Percentiles rank a stretch among this genome's conserved stretches.
Evolutionary conservation across 805 yeast genomes (phyloP).

Genomic region (Candida chilensis): DNA sequence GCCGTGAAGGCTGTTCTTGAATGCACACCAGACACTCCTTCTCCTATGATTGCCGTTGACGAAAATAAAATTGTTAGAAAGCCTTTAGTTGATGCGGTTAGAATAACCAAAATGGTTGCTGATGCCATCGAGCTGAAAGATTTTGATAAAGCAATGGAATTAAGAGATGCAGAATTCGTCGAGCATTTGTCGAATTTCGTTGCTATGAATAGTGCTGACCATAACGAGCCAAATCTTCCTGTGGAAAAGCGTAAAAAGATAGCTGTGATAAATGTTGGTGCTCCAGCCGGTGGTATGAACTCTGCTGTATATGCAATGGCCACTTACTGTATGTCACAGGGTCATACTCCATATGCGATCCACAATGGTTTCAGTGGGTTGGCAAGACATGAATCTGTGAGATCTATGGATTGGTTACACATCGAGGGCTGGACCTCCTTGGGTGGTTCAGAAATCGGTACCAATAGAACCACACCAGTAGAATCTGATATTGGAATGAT

Average conservation of each 20-base stretch:
- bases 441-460: conserved; percentile 97
- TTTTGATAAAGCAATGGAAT: conserved; percentile 77
- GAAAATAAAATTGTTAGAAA: conserved; percentile 83
- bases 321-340: conserved; percentile 77
- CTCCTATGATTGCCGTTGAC: conserved; percentile 86
- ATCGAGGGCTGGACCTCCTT: conserved; percentile 80
- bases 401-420: conserved; percentile 70
- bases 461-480: conserved; percentile 80
- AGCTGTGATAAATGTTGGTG: conserved; percentile 90
- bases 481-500: conserved; percentile 78
- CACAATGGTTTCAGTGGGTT: conserved; percentile 92
- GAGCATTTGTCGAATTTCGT: conserved; percentile 72
- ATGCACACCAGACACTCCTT: conserved; percentile 82
- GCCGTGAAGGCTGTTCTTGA: conserved; percentile 91
- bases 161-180: conserved; percentile 82
- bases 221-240: conserved; percentile 48
- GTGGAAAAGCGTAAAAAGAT: conserved; percentile 54
- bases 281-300: conserved; percentile 96
- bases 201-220: conserved; percentile 60
- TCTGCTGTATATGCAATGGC: conserved; percentile 90
- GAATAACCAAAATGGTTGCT: conserved; percentile 83
- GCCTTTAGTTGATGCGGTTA: conserved; percentile 86
- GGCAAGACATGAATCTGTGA: conserved; percentile 79
- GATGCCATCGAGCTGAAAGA: conserved; percentile 71
- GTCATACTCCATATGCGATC: conserved; percentile 86